A percentile compares a stretch with the other conserved stretches of the same genome.
These are phyloP conservation scores for Salix arbutifolia DNA, from an alignment of 345 rosid species.

Conservation along the genomic window DNA sequence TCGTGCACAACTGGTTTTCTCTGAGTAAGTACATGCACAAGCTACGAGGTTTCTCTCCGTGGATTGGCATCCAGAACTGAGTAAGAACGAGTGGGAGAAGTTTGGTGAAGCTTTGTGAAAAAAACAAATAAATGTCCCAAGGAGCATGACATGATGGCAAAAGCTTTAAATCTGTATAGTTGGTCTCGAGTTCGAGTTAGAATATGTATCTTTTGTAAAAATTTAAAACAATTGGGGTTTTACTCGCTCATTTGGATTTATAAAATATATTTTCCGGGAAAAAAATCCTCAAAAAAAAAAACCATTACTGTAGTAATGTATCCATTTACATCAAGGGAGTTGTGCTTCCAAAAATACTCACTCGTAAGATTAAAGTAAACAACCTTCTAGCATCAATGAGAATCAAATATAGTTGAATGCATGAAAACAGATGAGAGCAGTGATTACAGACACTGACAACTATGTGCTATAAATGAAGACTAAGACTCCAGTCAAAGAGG, in stretches of 20 bases:
- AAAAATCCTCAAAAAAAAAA: too few relatives aligned
- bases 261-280: too few relatives aligned
- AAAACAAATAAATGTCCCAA: too few relatives aligned
- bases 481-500: background rate
- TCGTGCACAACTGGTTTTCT: conserved; percentile 81
- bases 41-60: conserved; percentile 84
- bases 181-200: too few relatives aligned
- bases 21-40: conserved; percentile 81
- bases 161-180: too few relatives aligned
- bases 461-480: background rate
- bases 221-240: too few relatives aligned
- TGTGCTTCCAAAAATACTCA: background rate
- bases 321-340: background rate
- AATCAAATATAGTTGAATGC: background rate
- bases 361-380: background rate
- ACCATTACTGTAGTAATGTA: too few relatives aligned
- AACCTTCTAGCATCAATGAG: background rate
- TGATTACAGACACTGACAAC: background rate
- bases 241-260: too few relatives aligned
- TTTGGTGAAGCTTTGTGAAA: background rate
- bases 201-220: too few relatives aligned
- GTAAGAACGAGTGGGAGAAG: conserved; percentile 10
- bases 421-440: background rate
- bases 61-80: conserved; percentile 93
- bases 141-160: too few relatives aligned